These are phyloP conservation scores for Metschnikowia cubensis DNA, from an alignment of 805 yeast genomes.

Conservation along the genomic window DNA sequence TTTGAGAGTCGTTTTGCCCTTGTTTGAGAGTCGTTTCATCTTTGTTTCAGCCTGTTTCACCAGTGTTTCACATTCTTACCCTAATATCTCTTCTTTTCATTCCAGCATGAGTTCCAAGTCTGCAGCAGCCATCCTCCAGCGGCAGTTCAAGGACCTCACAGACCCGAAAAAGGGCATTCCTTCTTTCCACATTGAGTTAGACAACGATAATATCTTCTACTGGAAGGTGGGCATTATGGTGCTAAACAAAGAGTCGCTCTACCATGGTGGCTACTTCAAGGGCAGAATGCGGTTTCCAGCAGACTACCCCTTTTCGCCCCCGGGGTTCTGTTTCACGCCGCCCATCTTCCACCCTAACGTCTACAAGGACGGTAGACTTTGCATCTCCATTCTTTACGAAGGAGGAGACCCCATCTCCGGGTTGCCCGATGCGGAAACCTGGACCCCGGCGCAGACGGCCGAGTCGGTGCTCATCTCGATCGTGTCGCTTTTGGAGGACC, in stretches of 20 bases:
- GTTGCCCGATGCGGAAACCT: constrained; percentile 89
- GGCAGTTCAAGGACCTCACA: constrained; percentile 90
- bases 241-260: constrained; percentile 79
- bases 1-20: background rate
- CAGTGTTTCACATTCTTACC: background rate
- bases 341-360: constrained; percentile 95
- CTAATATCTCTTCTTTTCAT: background rate
- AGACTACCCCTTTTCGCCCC: constrained; percentile 91
- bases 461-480: constrained; percentile 88
- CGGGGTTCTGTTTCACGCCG: constrained; percentile 87
- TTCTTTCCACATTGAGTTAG: constrained; percentile 60
- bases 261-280: constrained; percentile 90
- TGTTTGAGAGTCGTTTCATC: background rate
- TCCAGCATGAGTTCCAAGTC: constrained; percentile 44
- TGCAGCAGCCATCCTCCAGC: constrained; percentile 82
- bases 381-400: constrained; percentile 88
- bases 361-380: constrained; percentile 86
- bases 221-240: constrained; percentile 94
- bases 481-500: constrained; percentile 87
- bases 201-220: constrained; percentile 52
- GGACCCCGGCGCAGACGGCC: constrained; percentile 92
- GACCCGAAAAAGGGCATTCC: constrained; percentile 77
- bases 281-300: constrained; percentile 92
- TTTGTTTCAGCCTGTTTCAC: background rate
- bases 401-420: constrained; percentile 88